A percentile compares a stretch with the other conserved stretches of the same genome.
phyloP scores from a whole-genome alignment of 2,329 filamentous ascomycete genomes.

The Emergomyces pasteurianus region DNA sequence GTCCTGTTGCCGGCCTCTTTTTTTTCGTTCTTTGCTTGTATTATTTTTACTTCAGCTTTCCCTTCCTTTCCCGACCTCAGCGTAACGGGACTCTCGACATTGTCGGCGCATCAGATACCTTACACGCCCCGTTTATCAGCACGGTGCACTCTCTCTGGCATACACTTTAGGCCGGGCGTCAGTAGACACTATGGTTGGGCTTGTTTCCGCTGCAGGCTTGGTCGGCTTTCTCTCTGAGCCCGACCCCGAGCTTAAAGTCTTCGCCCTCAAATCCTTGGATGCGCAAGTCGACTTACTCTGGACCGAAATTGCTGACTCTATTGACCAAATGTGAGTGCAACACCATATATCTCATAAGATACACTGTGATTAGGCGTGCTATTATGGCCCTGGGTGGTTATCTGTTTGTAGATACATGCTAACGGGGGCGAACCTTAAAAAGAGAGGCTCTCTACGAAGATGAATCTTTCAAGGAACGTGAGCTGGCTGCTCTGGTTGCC shows the following conservation, averaged over 20 bases:
- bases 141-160: background rate
- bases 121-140: background rate
- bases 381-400: background rate
- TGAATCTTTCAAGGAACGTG: conserved; percentile 82
- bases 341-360: background rate
- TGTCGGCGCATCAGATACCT: background rate
- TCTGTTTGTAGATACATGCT: background rate
- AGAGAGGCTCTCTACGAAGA: conserved; percentile 98
- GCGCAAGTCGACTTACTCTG: conserved; percentile 94
- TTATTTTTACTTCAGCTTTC: background rate
- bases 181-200: conserved; percentile 61
- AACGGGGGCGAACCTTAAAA: conserved; percentile 10
- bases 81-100: no score
- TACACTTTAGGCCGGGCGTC: background rate
- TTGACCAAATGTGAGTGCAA: conserved; percentile 74
- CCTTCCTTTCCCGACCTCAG: background rate
- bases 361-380: background rate
- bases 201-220: conserved; percentile 88
- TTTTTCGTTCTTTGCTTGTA: background rate
- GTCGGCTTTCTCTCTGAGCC: conserved; percentile 92
- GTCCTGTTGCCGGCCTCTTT: background rate
- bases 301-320: conserved; percentile 87
- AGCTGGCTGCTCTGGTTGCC: conserved; percentile 85
- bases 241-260: conserved; percentile 85
- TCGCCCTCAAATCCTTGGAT: conserved; percentile 89